These are phyloP conservation scores for Eremomyces bilateralis DNA, from an alignment of 495 filamentous ascomycete species.

Conservation along the genomic window DNA sequence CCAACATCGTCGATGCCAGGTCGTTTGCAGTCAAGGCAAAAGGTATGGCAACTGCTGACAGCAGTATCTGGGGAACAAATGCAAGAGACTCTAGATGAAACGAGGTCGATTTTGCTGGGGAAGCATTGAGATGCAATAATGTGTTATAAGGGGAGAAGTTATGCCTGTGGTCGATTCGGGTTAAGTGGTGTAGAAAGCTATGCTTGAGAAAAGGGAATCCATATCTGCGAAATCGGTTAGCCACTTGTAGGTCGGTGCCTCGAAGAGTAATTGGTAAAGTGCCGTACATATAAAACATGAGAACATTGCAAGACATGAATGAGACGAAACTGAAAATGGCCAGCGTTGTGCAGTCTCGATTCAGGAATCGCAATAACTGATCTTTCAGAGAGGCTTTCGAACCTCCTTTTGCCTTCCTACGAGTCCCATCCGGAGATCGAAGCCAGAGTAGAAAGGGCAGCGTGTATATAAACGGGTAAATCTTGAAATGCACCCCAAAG, in stretches of 20 bases:
- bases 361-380: conserved; percentile 30
- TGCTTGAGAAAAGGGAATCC: conserved; percentile 60
- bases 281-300: conserved; percentile 51
- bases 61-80: conserved; percentile 66
- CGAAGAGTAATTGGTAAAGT: not conserved
- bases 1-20: conserved; percentile 73
- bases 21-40: conserved; percentile 61
- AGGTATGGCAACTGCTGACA: conserved; percentile 59
- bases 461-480: conserved; percentile 93
- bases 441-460: conserved; percentile 74
- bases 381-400: conserved; percentile 1
- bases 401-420: not conserved
- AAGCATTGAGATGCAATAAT: conserved; percentile 64
- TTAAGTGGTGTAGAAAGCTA: conserved; percentile 81
- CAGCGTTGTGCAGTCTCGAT: conserved; percentile 35
- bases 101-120: conserved; percentile 16
- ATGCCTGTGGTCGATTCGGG: conserved; percentile 86
- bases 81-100: conserved; percentile 53
- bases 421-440: too few species aligned
- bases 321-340: conserved; percentile 41
- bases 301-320: conserved; percentile 46
- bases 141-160: conserved; percentile 96
- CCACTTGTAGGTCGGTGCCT: conserved; percentile 6
- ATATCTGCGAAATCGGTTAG: conserved; percentile 35
- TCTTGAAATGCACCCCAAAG: conserved; percentile 85